phyloP scores from a whole-genome alignment of 257 asterid species.

The Anisodus acutangulus region DNA sequence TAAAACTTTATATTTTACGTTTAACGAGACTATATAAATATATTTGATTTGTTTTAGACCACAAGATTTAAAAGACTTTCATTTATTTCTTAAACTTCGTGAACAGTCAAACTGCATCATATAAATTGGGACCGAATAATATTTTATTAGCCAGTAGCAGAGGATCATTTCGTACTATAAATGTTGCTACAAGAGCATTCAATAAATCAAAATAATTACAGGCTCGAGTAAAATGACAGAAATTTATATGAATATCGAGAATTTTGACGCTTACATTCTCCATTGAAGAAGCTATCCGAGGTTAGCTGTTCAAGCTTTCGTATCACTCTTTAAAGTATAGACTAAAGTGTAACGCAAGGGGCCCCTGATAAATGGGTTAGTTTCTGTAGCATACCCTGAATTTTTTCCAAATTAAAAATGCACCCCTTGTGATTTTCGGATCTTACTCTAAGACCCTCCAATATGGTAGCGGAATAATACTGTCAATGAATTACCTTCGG shows the following conservation, averaged over 20 bases:
- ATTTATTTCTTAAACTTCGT: no score
- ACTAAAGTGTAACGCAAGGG: background rate
- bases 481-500: no score
- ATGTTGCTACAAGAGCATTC: background rate
- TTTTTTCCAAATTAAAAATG: no score
- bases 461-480: no score
- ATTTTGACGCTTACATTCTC: slow-evolving; percentile 24
- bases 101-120: background rate
- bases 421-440: background rate
- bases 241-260: no score
- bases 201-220: background rate
- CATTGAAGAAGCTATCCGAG: slow-evolving; percentile 73
- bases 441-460: background rate
- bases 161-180: background rate
- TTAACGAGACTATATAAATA: no score
- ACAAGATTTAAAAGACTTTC: no score
- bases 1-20: no score
- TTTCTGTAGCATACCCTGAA: background rate
- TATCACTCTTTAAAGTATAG: background rate
- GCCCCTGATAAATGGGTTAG: background rate
- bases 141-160: background rate
- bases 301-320: slow-evolving; percentile 39
- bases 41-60: no score
- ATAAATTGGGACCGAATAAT: background rate
- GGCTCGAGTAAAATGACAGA: background rate